Evolutionary conservation across 306 rosid species (phyloP), one percentile per base, ranked within the genome.

Genomic region (Sicyos edulis): DNA sequence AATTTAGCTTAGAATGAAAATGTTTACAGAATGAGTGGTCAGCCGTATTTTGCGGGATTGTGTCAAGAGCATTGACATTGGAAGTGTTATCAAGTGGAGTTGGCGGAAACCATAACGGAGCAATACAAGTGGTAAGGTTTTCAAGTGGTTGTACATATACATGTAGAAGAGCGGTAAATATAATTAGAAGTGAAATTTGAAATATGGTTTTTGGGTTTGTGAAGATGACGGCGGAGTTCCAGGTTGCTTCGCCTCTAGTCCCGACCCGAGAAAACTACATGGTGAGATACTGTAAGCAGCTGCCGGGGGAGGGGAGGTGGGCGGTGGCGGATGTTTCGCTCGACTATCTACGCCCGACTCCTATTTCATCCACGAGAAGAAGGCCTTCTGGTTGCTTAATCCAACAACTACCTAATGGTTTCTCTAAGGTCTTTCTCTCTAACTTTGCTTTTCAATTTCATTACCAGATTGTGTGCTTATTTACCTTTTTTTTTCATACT

Each of bases 371-470:
- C 51, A 69, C 70, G 74, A 78, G 80, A 78, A 82, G 96, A 85
- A 81, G 90, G 76, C 96, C 96, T 11, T 89, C 97, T 20, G 97
- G 97, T 37, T 92, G 96, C 81, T 10, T 92, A n/a, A 86, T 92
- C 75, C 88, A 87, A 82, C 85, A 83, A 80, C 37, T 87, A 64
- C 88, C 86, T 3, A 81, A 85, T 78, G 96, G 92, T 4, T 87
- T 52, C 79, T 86, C 96, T 12, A 85, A 89, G 90, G 97, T 84
- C 32, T 42, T 12, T 42, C 10, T 42, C 9, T 42, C 0, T 42
- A 7, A 7, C 10, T 26, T 26, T 42, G 7, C 8, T 42, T 42
- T 42, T 42, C 47, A 42, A 1, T 32, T 32, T 32, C 37, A 32
- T 32, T 42, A 0, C 0, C 10, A 7, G 9, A 44, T 37, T 37